Conservation (phyloP, 169 alveolate species). For the Babesia ovis region DNA sequence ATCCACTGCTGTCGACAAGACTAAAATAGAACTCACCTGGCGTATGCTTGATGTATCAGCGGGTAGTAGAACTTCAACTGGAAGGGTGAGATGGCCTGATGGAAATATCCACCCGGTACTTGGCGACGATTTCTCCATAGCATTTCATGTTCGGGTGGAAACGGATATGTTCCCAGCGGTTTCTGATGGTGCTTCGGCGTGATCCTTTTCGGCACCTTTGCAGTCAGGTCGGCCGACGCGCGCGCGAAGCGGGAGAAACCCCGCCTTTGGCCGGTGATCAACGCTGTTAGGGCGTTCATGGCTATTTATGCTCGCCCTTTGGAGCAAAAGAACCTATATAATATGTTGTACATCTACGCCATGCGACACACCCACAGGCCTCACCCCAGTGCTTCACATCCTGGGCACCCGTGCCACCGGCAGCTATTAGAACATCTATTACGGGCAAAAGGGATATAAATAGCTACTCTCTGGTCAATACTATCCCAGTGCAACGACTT, state of each 20-base stretch:
- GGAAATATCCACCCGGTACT: constrained; percentile 83
- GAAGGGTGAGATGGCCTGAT: constrained; percentile 85
- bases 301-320: no score
- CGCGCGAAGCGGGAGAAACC: constrained; percentile 48
- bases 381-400: neutral
- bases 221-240: constrained; percentile 37
- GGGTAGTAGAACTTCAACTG: constrained; percentile 84
- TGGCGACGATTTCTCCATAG: constrained; percentile 84
- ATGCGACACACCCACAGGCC: neutral
- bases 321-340: no score
- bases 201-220: constrained; percentile 50
- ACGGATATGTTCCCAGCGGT: constrained; percentile 84
- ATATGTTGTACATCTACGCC: no score
- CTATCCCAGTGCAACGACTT: no score
- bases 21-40: constrained; percentile 69
- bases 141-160: constrained; percentile 86
- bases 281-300: constrained; percentile 7
- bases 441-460: no score
- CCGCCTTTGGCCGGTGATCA: constrained; percentile 25
- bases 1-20: neutral
- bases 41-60: constrained; percentile 82
- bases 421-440: no score
- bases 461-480: no score
- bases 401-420: no score
- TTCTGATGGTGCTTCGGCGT: constrained; percentile 80